Evolutionary conservation across 208 protist genomes (phyloP), one percentile per base, ranked within the genome.

Genomic region (Leishmania tarentolae): DNA sequence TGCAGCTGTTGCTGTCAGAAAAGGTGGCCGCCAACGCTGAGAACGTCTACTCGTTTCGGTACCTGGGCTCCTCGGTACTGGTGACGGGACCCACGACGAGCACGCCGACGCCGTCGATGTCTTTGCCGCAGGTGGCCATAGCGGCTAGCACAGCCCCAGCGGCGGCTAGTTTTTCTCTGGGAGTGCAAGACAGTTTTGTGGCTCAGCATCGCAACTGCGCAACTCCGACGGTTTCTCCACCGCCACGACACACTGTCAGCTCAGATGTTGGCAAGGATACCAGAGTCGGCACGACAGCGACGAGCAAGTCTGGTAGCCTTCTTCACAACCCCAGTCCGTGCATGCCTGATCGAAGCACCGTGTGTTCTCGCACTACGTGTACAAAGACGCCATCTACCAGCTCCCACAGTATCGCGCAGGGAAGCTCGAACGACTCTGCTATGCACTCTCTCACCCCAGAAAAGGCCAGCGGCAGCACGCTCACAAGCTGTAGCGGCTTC

Each of bases 41-140:
- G 79, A 95, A 94, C 75, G 92, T 95, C 40, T 96, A 95, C 80
- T 95, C 92, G 40, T 97, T 97, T 75, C 92, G 94, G 68, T 97
- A 95, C 73, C 66, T 94, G 9, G 91, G 87, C 59, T 92, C 91
- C 46, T 71, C 87, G 9, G 92, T 89, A 21, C 66, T 93, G 56
- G 44, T 86, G 53, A 66, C 78, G 2, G 87, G 88, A 3, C 81
- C 70, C 17, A 92, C 88, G 19, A 88, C 94, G 79, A 85, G 88
- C 79, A 83, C 65, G 7, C 74, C 85, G 13, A 78, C 79, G 9
- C 84, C 90, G 52, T 61, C 91, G 40, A 83, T 81, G 61, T 78
- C 79, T 31, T 83, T 63, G 24, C 76, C 86, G 47, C 47, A 82
- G 56, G 75, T 80, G 47, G 53, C 78, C 61, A 81, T 81, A 75